These are phyloP conservation scores for Hypoxylon sp. DNA, from an alignment of 2,329 filamentous ascomycete species.

Conservation along the genomic window DNA sequence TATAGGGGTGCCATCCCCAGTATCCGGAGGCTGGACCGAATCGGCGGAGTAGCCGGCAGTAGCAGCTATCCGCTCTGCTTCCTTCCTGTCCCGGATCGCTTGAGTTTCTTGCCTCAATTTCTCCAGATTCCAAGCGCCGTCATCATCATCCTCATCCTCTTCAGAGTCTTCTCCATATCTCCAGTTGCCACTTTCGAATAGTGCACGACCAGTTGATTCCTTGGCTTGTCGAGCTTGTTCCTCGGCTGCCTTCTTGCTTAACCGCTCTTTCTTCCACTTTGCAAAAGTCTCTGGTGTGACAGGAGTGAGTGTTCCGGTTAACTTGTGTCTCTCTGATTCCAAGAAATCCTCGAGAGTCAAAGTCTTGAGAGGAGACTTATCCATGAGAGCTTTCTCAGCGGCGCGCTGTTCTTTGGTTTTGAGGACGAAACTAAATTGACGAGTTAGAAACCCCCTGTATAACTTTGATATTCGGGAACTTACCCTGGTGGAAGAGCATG, in stretches of 20 bases:
- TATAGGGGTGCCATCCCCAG: conserved; percentile 58
- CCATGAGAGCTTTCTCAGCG: conserved; percentile 94
- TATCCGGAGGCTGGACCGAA: conserved; percentile 51
- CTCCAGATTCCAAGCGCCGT: conserved; percentile 81
- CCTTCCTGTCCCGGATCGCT: conserved; percentile 78
- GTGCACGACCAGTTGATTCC: conserved; percentile 92
- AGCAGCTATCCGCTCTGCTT: conserved; percentile 75
- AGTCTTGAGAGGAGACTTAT: conserved; percentile 95
- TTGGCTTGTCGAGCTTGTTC: conserved; percentile 91
- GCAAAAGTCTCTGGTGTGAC: conserved; percentile 94
- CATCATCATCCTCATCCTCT: conserved; percentile 69
- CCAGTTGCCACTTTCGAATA: conserved; percentile 99
- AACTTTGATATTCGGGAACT: conserved; percentile 56
- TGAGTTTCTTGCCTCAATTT: conserved; percentile 90
- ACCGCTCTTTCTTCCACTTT: conserved; percentile 95
- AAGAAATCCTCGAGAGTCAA: conserved; percentile 97
- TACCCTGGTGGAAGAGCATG: conserved; percentile 95
- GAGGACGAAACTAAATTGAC: conserved; percentile 80
- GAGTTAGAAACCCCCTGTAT: conserved; percentile 43
- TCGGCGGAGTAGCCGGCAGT: conserved; percentile 57
- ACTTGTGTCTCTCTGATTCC: conserved; percentile 95
- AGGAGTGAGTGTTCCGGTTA: conserved; percentile 90
- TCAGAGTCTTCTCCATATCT: conserved; percentile 73
- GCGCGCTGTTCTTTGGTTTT: conserved; percentile 98
- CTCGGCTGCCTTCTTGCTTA: conserved; percentile 96